Percentiles rank a stretch among this genome's conserved stretches.
Conservation (phyloP, 371 early-diverging fungal species). For the Mucor plumbeus region DNA sequence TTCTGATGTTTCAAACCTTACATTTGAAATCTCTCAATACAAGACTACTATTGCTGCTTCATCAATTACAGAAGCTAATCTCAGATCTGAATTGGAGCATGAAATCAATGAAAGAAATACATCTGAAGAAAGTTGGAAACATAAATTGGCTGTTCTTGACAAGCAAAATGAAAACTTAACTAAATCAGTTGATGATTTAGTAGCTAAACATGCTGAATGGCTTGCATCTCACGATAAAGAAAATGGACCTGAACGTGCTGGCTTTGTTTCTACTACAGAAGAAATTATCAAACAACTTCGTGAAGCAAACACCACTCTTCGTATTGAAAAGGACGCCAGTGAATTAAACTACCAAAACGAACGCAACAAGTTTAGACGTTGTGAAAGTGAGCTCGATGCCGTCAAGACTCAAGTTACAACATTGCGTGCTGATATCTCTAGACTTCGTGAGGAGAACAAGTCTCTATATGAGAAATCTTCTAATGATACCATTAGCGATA, state of each 20-base stretch:
- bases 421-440: neutral
- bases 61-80: neutral
- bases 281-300: slow-evolving; percentile 11
- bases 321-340: slow-evolving; percentile 17
- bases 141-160: slow-evolving; percentile 6
- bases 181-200: slow-evolving; percentile 3
- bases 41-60: slow-evolving; percentile 12
- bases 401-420: neutral
- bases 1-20: slow-evolving; percentile 17
- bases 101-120: neutral
- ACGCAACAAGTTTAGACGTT: neutral
- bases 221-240: slow-evolving; percentile 3
- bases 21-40: slow-evolving; percentile 14
- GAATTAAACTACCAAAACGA: slow-evolving; percentile 14
- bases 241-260: slow-evolving; percentile 7
- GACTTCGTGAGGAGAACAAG: slow-evolving; percentile 12
- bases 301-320: slow-evolving; percentile 9
- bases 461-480: neutral
- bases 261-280: neutral
- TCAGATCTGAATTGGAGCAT: slow-evolving; percentile 9
- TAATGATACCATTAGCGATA: neutral
- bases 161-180: slow-evolving; percentile 11
- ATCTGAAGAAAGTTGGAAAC: slow-evolving; percentile 11
- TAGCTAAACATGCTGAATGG: slow-evolving; percentile 19
- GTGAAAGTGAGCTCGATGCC: slow-evolving; percentile 1